Conservation (phyloP, 1,284 basidiomycete genomes). For the Chalciporus sp. region DNA sequence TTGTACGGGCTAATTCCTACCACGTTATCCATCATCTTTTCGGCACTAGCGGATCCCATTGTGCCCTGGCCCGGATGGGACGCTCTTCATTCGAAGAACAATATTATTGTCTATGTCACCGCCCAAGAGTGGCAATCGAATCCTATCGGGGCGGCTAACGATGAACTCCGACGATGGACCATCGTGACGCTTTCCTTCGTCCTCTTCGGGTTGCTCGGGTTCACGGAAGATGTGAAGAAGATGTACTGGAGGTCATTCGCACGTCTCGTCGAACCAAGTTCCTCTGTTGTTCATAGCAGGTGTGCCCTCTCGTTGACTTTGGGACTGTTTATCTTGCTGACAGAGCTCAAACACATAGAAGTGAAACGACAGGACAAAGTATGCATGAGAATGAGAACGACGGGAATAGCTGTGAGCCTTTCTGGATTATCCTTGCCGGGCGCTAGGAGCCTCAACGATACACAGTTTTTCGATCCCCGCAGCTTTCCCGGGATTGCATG, state of each 20-base stretch:
- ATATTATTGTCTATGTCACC: too few relatives aligned
- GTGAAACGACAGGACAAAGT: neutral
- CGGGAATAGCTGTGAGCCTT: neutral
- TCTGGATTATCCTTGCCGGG: too few relatives aligned
- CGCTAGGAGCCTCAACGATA: too few relatives aligned
- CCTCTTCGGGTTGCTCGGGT: constrained; percentile 27
- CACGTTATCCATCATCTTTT: too few relatives aligned
- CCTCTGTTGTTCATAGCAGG: neutral
- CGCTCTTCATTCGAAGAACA: too few relatives aligned
- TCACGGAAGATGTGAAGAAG: constrained; percentile 23
- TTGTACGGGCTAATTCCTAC: too few relatives aligned
- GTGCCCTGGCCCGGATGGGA: too few relatives aligned
- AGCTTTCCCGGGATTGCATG: too few relatives aligned
- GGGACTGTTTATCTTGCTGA: too few relatives aligned
- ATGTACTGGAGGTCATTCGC: neutral
- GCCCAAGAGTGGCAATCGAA: too few relatives aligned
- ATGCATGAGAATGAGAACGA: neutral
- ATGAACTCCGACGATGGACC: constrained; percentile 25
- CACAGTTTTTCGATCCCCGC: neutral
- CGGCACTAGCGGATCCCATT: too few relatives aligned
- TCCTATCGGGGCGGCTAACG: neutral
- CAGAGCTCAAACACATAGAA: neutral
- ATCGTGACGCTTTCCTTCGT: constrained; percentile 16
- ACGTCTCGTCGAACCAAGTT: neutral
- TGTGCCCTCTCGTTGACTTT: neutral